Base-by-base conservation (phyloP, 345 rosid species). In the Firmiana major region DNA sequence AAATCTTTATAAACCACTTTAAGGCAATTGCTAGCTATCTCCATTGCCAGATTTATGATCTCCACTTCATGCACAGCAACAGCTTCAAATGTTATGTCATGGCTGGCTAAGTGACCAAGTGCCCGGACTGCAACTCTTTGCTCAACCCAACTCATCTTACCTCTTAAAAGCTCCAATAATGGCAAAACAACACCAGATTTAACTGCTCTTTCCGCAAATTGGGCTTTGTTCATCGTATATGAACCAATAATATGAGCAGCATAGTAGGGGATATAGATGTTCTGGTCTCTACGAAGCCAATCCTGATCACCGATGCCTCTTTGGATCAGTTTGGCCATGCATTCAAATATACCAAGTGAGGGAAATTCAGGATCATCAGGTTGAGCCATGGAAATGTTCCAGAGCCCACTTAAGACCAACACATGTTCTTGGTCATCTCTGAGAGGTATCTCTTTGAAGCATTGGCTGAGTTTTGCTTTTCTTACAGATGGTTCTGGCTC, bases 241-340 rank as follows among this genome's bases (percentile, higher is more conserved):
- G 98, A 87, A 45, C 97, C 98, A 3, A 94, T 85, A 22, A 92
- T 84, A 73, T 94, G 97, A 0, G 97, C 92, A 16, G 98, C 94
- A 70, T 92, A 94, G 65, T 92, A 92, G 1, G 97, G 97, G 58
- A 94, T 86, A 77, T 89, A 92, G 62, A 92, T 83, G 86, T 94
- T 92, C 74, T 92, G 97, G 70, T 88, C 92, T 80, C 80, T 79
- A 22, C 80, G 86, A 75, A 91, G 91, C 98, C 97, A 94, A 45
- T 74, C 9, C 68, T 21, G 71, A 74, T 90, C 85, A 40, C 22
- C 75, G 74, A 92, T 34, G 71, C 88, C 87, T 75, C 77, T 86
- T 0, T 75, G 79, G 66, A 94, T 90, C 49, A 94, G 86, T 67
- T 86, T 88, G 46, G 87, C 82, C 92, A 90, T 86, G 92, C 89